Evolutionary conservation across 2,329 filamentous ascomycete genomes (phyloP).

Genomic region (Penicillium polonicum): DNA sequence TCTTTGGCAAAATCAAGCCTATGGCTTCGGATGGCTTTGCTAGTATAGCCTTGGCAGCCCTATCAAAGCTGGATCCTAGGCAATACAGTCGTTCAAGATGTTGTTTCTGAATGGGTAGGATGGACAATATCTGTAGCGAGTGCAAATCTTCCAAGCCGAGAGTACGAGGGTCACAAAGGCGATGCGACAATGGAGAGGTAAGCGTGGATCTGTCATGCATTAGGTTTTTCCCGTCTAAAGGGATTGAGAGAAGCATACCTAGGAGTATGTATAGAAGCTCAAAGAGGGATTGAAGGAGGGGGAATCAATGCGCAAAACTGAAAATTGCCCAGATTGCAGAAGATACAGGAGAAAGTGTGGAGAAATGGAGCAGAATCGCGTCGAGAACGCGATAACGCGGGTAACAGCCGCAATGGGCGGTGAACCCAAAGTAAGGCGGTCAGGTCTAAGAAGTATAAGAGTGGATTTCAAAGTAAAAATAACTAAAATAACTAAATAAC

Average conservation of each 20-base stretch:
- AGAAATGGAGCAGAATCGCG: constrained; percentile 11
- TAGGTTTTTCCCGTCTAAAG: too few species aligned
- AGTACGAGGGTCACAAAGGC: not conserved
- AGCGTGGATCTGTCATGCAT: not conserved
- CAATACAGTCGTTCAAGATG: not conserved
- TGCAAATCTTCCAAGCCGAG: too few species aligned
- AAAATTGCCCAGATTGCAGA: not conserved
- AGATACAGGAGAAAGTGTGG: not conserved
- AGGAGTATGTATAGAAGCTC: not conserved
- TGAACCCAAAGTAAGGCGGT: not conserved
- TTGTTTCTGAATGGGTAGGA: not conserved
- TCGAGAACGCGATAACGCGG: constrained; percentile 8
- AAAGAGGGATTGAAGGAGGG: not conserved
- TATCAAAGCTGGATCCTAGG: not conserved
- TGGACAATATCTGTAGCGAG: not conserved
- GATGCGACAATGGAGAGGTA: not conserved
- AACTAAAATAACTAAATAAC: not conserved
- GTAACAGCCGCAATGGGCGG: not conserved
- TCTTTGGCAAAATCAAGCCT: not conserved
- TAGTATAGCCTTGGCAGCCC: not conserved
- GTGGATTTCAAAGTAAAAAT: not conserved
- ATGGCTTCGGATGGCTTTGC: not conserved
- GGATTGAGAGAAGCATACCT: not conserved
- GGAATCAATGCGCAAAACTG: not conserved
- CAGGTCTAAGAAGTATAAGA: not conserved